Base-by-base conservation (phyloP, 148 eudicot species). In the Limonium bicolor region DNA sequence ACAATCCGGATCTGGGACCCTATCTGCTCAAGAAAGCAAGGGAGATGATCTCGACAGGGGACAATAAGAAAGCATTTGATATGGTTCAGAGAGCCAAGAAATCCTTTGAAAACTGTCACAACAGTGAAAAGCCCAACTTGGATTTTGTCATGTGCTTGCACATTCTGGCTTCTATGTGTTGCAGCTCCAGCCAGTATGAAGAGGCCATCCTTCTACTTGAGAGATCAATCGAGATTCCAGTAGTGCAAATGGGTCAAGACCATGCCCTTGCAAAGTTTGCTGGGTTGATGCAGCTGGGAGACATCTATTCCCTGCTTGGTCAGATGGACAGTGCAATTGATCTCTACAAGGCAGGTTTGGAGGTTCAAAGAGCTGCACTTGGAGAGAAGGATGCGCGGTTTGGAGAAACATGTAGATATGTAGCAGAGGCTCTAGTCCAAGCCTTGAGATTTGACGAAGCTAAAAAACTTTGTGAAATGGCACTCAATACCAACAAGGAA, bases 281-380 rank as follows among this genome's bases (percentile, higher is more conserved):
- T 0, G 97, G 97, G 5, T 84, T 73, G 48, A 90, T 90, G 97
- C 81, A 73, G 69, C 51, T 84, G 51, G 97, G 97, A 7, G 97
- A 84, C 43, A 73, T 80, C 6, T 72, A 84, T 58, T 87, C 95
- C n/a, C 71, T 75, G 74, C 59, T 70, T 3, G 95, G 93, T 1
- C 86, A 72, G 37, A 59, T 73, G 2, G 93, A 84, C 51, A 67
- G 66, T 20, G 71, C 95, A 5, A 55, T 84, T 12, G 23, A 56
- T 3, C 41, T 54, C 13, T 84, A 84, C 41, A 66, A 51, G 2
- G 59, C 63, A 2, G 97, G 87, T 6, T 63, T 90, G 42, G 95
- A 85, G 64, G 71, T 84, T 41, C 97, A 90, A 46, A 60, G 66
- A 36, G 59, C 65, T 25, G 65, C 63, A 17, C 65, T 90, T 5